phyloP scores from a whole-genome alignment of 2,329 filamentous ascomycete species.

The Fusarium newnesense region DNA sequence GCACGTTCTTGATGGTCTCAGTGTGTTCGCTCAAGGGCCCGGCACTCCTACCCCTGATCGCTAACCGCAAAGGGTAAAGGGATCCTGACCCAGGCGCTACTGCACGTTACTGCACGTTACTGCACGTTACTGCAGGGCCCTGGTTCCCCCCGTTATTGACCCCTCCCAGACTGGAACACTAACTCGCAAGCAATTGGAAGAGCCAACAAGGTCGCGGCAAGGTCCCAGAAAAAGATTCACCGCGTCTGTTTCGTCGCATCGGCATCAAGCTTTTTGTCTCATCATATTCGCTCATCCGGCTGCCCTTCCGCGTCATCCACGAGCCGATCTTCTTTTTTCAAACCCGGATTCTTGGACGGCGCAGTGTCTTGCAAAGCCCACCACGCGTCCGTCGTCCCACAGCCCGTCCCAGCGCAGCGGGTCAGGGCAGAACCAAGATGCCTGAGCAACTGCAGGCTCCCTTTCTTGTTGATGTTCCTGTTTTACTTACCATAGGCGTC shows the following conservation, averaged over 20 bases:
- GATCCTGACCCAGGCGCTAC: conserved; percentile 23
- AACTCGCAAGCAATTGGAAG: conserved; percentile 25
- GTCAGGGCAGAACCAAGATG: conserved; percentile 25
- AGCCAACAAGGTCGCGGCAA: conserved; percentile 37
- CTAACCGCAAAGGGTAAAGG: conserved; percentile 23
- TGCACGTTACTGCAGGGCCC: conserved; percentile 25
- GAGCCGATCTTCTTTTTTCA: conserved; percentile 13
- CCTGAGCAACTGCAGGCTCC: conserved; percentile 13
- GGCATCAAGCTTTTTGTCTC: conserved; percentile 33
- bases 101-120: conserved; percentile 26
- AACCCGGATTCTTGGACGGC: conserved; percentile 16
- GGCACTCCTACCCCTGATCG: conserved; percentile 26
- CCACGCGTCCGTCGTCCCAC: conserved; percentile 30
- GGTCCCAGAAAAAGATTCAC: conserved; percentile 27
- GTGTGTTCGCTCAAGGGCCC: conserved; percentile 6
- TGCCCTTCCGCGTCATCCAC: conserved; percentile 24
- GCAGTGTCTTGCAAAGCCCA: conserved; percentile 13
- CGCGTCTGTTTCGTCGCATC: conserved; percentile 39
- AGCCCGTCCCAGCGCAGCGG: conserved; percentile 34
- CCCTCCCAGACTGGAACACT: conserved; percentile 30
- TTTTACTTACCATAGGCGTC: conserved; percentile 3
- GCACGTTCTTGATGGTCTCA: conserved; percentile 16
- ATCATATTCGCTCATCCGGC: conserved; percentile 29
- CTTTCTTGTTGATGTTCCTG: conserved; percentile 14
- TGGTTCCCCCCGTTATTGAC: conserved; percentile 23